Evolutionary conservation across 2,329 filamentous ascomycete genomes (phyloP), one percentile per base, ranked within the genome.

Genomic region (Sporothrix brunneoviolacea): DNA sequence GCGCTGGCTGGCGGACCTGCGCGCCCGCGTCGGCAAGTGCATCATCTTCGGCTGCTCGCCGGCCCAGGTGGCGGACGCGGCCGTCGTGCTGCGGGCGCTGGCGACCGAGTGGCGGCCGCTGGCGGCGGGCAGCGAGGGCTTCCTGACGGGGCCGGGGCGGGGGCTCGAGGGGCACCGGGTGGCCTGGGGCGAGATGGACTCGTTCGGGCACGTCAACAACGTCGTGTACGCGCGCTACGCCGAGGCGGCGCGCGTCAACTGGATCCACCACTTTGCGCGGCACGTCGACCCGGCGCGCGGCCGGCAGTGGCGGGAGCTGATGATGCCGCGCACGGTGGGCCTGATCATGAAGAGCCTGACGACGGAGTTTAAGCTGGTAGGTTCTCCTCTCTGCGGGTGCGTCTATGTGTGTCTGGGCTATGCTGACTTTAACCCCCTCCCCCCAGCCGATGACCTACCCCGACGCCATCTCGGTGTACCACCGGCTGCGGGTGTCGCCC

Each of bases 151-250:
- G 10, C 71, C 75, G 53, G 74, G 77, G 57, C 73, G 80, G 45
- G 79, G 86, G 0, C 62, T 91, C 30, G 79, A 80, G 55, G 71
- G 75, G 48, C 82, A 88, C 53, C 73, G 76, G 56, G 83, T 94
- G 21, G 82, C 80, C 0, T 94, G 88, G 88, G 90, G 89, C 27
- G 89, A 95, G 65, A 88, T 90, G 85, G 87, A 88, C 69, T 67
- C 70, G 58, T 65, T 68, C 57, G 65, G 68, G 12, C 89, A 95
- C 65, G 85, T 95, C 43, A 95, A 95, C 65, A 95, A 95, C 60
- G 83, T 91, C 55, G 80, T 79, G 57, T 95, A 95, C 66, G 83
- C 86, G 59, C 79, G 86, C 54, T 95, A 88, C 65, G 89, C 89
- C 32, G 91, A 96, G 65, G 84, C 84, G 6, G 83, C 83, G 4